A percentile compares a stretch with the other conserved stretches of the same genome.
phyloP scores from a whole-genome alignment of 495 filamentous ascomycete species.

The Lophiostoma macrostomum region DNA sequence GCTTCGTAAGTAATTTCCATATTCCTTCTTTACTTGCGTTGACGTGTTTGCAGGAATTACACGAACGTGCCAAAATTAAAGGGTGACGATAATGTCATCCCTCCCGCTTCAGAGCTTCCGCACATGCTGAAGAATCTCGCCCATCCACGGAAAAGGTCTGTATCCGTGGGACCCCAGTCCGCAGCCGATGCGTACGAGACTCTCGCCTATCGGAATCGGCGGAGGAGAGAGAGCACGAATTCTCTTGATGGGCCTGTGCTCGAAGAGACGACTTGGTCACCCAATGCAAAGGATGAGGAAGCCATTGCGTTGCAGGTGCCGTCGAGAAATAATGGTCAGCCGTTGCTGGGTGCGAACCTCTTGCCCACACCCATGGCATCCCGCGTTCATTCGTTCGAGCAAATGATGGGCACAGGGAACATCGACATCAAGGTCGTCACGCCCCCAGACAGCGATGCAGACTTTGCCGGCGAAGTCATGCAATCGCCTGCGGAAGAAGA shows the following conservation, averaged over 20 bases:
- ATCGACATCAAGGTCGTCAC: constrained; percentile 43
- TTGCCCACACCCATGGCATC: constrained; percentile 41
- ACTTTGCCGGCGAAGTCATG: constrained; percentile 37
- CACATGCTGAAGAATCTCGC: constrained; percentile 73
- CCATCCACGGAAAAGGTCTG: constrained; percentile 72
- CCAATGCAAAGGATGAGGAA: background rate
- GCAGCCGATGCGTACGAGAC: constrained; percentile 95
- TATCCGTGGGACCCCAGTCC: constrained; percentile 91
- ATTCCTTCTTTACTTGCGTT: background rate
- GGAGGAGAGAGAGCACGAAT: constrained; percentile 68
- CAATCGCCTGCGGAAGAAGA: constrained; percentile 52
- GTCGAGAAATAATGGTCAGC: constrained; percentile 4
- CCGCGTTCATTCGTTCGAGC: constrained; percentile 60
- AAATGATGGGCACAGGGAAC: constrained; percentile 65
- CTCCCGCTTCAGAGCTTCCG: constrained; percentile 78
- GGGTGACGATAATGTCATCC: constrained; percentile 82
- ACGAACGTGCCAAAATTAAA: constrained; percentile 73
- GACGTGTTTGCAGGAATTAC: constrained; percentile 59
- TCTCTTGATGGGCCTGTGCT: constrained; percentile 20
- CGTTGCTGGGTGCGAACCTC: constrained; percentile 9
- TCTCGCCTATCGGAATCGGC: constrained; percentile 83
- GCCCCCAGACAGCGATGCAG: constrained; percentile 36
- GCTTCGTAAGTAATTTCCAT: constrained; percentile 61
- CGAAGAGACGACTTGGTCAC: constrained; percentile 6
- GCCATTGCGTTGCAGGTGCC: background rate